These are phyloP conservation scores for Mortierella antarctica DNA, from an alignment of 192 early-diverging fungal genomes.

Conservation along the genomic window DNA sequence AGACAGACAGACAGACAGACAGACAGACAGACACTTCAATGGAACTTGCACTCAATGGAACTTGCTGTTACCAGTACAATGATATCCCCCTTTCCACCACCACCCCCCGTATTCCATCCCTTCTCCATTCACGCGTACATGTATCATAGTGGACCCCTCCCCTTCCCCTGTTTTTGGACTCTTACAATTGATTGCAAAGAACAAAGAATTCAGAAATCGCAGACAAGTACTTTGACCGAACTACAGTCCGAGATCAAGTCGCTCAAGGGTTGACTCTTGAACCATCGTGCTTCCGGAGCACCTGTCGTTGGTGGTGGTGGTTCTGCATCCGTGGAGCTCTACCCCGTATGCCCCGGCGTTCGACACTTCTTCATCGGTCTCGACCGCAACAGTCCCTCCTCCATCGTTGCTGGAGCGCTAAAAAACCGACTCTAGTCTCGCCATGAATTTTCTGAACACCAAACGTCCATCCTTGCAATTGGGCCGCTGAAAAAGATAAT, in stretches of 20 bases:
- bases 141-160: neutral
- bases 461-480: constrained; percentile 72
- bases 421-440: neutral
- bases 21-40: too few species aligned
- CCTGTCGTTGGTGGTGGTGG: neutral
- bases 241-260: constrained; percentile 95
- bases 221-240: constrained; percentile 71
- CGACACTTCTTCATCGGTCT: neutral
- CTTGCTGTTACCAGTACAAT: too few species aligned
- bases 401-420: too few species aligned
- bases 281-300: constrained; percentile 67
- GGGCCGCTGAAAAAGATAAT: constrained; percentile 35
- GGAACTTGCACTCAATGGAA: too few species aligned
- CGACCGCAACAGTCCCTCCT: neutral
- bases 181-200: constrained; percentile 73
- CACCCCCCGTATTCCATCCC: neutral
- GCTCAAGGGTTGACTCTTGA: constrained; percentile 87
- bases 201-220: constrained; percentile 75
- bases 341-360: constrained; percentile 9
- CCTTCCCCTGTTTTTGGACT: neutral
- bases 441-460: constrained; percentile 36
- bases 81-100: neutral
- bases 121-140: neutral
- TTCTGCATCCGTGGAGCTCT: constrained; percentile 50
- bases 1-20: neutral